Percentiles rank a stretch among this genome's conserved stretches.
phyloP scores from a whole-genome alignment of 2,329 filamentous ascomycete species.

The Tolypocladium tropicale region DNA sequence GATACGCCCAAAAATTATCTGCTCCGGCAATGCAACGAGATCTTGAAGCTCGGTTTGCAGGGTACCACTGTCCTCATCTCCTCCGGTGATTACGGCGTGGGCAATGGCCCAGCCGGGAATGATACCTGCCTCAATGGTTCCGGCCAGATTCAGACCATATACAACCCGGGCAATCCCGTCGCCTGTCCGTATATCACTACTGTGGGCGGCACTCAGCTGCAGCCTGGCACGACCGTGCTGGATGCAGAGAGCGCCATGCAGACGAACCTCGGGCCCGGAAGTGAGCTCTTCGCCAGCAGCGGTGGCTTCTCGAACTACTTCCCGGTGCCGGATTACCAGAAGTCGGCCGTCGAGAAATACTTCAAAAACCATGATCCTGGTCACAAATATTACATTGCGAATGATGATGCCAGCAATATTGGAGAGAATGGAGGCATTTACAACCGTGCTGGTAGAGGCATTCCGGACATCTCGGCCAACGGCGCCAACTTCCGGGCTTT shows the following conservation, averaged over 20 bases:
- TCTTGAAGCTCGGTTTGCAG: slow-evolving; percentile 30
- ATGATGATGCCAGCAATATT: slow-evolving; percentile 26
- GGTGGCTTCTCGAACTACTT: slow-evolving; percentile 26
- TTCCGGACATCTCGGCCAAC: slow-evolving; percentile 30
- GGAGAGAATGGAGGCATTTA: slow-evolving; percentile 16
- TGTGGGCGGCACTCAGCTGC: slow-evolving; percentile 1
- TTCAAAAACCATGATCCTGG: slow-evolving; percentile 12
- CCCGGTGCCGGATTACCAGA: slow-evolving; percentile 16
- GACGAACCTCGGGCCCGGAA: slow-evolving; percentile 4
- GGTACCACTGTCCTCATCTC: slow-evolving; percentile 25
- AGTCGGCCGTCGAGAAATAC: slow-evolving; percentile 12
- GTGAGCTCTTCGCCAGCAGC: slow-evolving; percentile 8
- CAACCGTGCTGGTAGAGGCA: slow-evolving; percentile 23
- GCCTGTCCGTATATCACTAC: slow-evolving; percentile 1
- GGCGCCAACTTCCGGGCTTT: slow-evolving; percentile 35
- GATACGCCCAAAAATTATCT: slow-evolving; percentile 37
- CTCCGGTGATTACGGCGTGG: slow-evolving; percentile 23
- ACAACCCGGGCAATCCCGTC: not conserved
- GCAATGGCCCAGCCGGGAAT: not conserved
- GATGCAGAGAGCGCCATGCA: slow-evolving; percentile 7
- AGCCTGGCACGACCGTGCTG: not conserved
- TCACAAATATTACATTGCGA: slow-evolving; percentile 10
- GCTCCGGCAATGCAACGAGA: slow-evolving; percentile 25
- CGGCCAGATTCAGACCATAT: slow-evolving; percentile 6
- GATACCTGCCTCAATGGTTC: slow-evolving; percentile 4